Conservation (phyloP, 1,284 basidiomycete genomes). For the Testicularia cyperi region DNA sequence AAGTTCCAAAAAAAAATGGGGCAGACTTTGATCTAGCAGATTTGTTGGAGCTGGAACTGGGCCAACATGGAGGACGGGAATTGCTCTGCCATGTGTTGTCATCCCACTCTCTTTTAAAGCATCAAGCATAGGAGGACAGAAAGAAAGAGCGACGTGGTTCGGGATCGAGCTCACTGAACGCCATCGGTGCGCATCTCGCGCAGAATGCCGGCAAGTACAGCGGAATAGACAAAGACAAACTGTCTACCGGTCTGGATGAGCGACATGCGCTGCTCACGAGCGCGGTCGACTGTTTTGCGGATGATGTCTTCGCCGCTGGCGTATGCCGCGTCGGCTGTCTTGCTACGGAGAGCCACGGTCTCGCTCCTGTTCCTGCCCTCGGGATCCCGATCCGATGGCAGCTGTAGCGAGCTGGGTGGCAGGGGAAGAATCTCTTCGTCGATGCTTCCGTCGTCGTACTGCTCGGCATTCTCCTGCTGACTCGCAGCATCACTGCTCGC, state of each 20-base stretch:
- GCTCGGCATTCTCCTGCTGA: neutral
- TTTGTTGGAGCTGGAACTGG: too few relatives aligned
- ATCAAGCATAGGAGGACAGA: neutral
- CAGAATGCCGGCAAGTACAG: slow-evolving; percentile 46
- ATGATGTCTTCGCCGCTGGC: slow-evolving; percentile 32
- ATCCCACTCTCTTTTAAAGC: too few relatives aligned
- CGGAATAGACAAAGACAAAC: slow-evolving; percentile 55
- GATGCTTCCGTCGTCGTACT: neutral
- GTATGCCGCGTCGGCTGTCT: slow-evolving; percentile 12
- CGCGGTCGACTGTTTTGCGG: slow-evolving; percentile 19
- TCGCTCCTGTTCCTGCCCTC: too few relatives aligned
- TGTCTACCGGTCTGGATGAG: slow-evolving; percentile 56
- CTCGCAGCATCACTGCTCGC: neutral
- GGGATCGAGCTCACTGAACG: too few relatives aligned
- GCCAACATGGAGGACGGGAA: too few relatives aligned
- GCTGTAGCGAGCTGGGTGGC: neutral
- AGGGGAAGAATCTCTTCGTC: neutral
- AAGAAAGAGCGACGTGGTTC: neutral
- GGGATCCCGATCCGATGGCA: too few relatives aligned
- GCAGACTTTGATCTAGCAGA: too few relatives aligned
- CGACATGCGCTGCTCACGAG: slow-evolving; percentile 57
- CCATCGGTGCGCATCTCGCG: slow-evolving; percentile 26
- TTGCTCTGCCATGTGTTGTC: too few relatives aligned
- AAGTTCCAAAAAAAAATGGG: too few relatives aligned
- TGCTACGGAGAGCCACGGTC: neutral